A percentile compares a stretch with the other conserved stretches of the same genome.
These are phyloP conservation scores for Auriscalpium orientale DNA, from an alignment of 768 basidiomycete species.

Conservation along the genomic window DNA sequence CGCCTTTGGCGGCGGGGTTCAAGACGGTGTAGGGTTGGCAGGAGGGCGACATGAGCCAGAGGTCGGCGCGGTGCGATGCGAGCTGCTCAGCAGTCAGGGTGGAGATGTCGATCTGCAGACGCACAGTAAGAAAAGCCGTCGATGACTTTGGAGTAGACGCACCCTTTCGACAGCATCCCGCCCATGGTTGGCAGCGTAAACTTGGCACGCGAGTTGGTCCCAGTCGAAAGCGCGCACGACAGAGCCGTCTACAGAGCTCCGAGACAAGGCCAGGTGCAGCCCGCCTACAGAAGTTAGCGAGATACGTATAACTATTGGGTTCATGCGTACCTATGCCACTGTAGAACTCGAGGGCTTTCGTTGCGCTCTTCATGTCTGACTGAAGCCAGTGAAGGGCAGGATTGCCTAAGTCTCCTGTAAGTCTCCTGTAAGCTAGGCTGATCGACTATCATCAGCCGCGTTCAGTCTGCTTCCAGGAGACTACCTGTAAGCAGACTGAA, in stretches of 20 bases:
- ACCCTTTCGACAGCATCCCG: constrained; percentile 44
- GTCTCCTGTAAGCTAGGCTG: too few relatives aligned
- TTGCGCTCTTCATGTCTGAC: too few relatives aligned
- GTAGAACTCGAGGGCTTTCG: constrained; percentile 55
- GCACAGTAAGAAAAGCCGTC: neutral
- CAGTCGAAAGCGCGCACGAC: constrained; percentile 74
- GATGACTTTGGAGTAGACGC: constrained; percentile 1
- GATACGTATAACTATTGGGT: neutral
- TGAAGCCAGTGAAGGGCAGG: too few relatives aligned
- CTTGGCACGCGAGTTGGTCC: constrained; percentile 67
- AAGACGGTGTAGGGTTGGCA: constrained; percentile 82
- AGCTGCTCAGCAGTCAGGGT: constrained; percentile 44
- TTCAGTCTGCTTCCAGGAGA: too few relatives aligned
- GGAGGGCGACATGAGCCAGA: constrained; percentile 78
- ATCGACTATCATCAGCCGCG: too few relatives aligned
- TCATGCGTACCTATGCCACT: constrained; percentile 58
- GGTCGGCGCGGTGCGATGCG: constrained; percentile 39
- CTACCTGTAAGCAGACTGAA: too few relatives aligned
- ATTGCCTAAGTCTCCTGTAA: too few relatives aligned
- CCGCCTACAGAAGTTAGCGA: constrained; percentile 41
- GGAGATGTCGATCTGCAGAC: constrained; percentile 50
- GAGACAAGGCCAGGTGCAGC: constrained; percentile 56
- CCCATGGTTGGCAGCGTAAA: constrained; percentile 59
- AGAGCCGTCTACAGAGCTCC: constrained; percentile 37
- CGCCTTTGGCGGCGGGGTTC: constrained; percentile 65